These are phyloP conservation scores for Microthyrium microscopicum DNA, from an alignment of 2,329 filamentous ascomycete species.

Conservation along the genomic window DNA sequence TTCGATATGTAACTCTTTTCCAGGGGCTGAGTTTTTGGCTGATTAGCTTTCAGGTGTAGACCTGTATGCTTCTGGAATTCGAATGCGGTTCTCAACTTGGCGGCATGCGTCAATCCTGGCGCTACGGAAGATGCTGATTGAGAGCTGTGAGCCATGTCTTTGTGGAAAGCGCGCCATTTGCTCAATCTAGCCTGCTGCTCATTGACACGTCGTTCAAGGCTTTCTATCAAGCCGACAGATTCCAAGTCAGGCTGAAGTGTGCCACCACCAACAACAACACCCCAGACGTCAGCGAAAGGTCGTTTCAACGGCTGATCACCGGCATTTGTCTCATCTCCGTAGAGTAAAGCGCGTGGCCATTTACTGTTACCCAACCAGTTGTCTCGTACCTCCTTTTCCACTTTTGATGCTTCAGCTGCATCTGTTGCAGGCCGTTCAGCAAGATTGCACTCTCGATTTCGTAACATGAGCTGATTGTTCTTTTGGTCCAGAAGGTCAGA, in stretches of 20 bases:
- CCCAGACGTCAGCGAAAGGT: conserved; percentile 57
- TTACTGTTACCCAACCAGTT: conserved; percentile 64
- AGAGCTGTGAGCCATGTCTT: not conserved
- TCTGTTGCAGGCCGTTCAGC: conserved; percentile 20
- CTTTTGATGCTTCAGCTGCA: conserved; percentile 12
- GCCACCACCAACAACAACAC: conserved; percentile 42
- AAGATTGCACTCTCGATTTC: conserved; percentile 27
- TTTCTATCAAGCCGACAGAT: conserved; percentile 41
- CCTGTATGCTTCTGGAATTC: conserved; percentile 5
- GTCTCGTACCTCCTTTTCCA: conserved; percentile 46
- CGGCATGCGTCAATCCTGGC: not conserved
- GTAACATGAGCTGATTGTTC: conserved; percentile 37
- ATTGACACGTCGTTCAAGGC: conserved; percentile 51
- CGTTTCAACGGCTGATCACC: conserved; percentile 31
- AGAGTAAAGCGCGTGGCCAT: conserved; percentile 55
- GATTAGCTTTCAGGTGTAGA: too few relatives aligned
- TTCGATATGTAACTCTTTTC: too few relatives aligned
- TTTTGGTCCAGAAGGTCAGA: conserved; percentile 47
- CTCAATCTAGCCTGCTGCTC: conserved; percentile 51
- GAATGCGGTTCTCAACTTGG: not conserved
- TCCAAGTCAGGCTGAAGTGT: conserved; percentile 35
- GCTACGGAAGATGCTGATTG: not conserved
- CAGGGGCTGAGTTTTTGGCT: too few relatives aligned
- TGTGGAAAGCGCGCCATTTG: conserved; percentile 57
- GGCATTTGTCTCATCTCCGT: conserved; percentile 40